A percentile compares a stretch with the other conserved stretches of the same genome.
Evolutionary conservation across 768 basidiomycete genomes (phyloP).

Genomic region (Inosperma sp.): DNA sequence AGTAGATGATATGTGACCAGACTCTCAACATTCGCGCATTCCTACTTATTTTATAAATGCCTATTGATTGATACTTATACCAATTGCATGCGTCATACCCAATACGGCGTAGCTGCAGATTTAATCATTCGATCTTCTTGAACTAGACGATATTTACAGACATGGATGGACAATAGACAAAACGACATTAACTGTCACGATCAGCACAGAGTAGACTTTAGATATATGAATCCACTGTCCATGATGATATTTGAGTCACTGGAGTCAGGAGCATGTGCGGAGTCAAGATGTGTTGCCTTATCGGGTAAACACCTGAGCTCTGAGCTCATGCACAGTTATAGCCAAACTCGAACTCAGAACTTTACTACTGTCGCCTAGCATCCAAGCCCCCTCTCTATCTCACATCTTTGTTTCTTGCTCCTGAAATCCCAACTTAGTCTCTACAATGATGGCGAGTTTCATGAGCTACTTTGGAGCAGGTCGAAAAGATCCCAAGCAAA

Average conservation of each 20-base stretch:
- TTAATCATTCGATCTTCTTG: too few relatives aligned
- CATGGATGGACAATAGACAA: too few relatives aligned
- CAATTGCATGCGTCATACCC: neutral
- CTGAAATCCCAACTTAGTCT: neutral
- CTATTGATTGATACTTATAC: slow-evolving; percentile 1
- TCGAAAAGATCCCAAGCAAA: slow-evolving; percentile 74
- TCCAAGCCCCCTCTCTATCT: slow-evolving; percentile 1
- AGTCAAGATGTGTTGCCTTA: slow-evolving; percentile 9
- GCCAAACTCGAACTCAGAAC: neutral
- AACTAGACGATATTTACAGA: too few relatives aligned
- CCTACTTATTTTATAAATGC: slow-evolving; percentile 4
- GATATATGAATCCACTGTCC: too few relatives aligned
- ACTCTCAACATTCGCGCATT: neutral
- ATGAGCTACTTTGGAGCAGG: slow-evolving; percentile 86
- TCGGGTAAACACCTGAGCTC: slow-evolving; percentile 9
- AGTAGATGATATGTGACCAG: neutral
- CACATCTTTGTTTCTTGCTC: slow-evolving; percentile 11
- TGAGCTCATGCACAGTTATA: slow-evolving; percentile 1
- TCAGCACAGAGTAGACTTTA: too few relatives aligned
- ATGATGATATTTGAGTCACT: too few relatives aligned
- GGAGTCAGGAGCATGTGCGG: neutral
- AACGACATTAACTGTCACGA: too few relatives aligned
- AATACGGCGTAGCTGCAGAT: neutral
- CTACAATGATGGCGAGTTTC: slow-evolving; percentile 62
- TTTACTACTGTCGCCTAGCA: slow-evolving; percentile 2